These are phyloP conservation scores for Ceratorhiza oryzae-sativae DNA, from an alignment of 1,284 basidiomycete genomes.

Conservation along the genomic window DNA sequence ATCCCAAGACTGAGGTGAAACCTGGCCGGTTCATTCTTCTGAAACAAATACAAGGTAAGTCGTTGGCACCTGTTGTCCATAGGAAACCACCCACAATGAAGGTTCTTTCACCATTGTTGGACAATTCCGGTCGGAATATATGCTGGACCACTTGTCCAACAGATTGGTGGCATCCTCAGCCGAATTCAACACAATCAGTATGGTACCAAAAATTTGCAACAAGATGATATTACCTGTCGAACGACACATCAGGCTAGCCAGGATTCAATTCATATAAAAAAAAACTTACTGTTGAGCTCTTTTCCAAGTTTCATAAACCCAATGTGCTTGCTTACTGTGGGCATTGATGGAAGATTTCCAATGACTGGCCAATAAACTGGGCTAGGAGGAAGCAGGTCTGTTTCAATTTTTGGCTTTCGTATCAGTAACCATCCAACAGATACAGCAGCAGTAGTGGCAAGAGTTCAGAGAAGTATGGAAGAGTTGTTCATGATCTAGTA, in stretches of 20 bases:
- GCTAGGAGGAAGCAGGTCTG: conserved; percentile 4
- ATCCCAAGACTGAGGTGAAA: neutral
- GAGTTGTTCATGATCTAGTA: too few species aligned
- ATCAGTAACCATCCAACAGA: neutral
- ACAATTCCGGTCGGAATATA: conserved; percentile 10
- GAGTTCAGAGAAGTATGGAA: too few species aligned
- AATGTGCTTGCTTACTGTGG: neutral
- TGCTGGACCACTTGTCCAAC: conserved; percentile 27
- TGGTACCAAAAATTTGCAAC: neutral
- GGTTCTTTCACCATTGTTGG: conserved; percentile 20
- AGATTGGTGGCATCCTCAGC: conserved; percentile 13
- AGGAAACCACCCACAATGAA: conserved; percentile 8
- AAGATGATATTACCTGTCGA: conserved; percentile 23
- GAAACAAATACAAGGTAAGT: neutral
- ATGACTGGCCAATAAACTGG: conserved; percentile 7
- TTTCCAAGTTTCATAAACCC: neutral
- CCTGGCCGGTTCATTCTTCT: conserved; percentile 10
- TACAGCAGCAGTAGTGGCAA: neutral
- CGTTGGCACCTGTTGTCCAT: neutral
- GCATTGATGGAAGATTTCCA: neutral
- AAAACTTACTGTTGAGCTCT: neutral
- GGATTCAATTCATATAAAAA: neutral
- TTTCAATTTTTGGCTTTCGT: neutral
- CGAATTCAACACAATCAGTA: conserved; percentile 23
- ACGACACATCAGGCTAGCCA: neutral